A percentile compares a stretch with the other conserved stretches of the same genome.
These are phyloP conservation scores for Borovskyia barvae DNA, from an alignment of 208 protist species.

Conservation along the genomic window DNA sequence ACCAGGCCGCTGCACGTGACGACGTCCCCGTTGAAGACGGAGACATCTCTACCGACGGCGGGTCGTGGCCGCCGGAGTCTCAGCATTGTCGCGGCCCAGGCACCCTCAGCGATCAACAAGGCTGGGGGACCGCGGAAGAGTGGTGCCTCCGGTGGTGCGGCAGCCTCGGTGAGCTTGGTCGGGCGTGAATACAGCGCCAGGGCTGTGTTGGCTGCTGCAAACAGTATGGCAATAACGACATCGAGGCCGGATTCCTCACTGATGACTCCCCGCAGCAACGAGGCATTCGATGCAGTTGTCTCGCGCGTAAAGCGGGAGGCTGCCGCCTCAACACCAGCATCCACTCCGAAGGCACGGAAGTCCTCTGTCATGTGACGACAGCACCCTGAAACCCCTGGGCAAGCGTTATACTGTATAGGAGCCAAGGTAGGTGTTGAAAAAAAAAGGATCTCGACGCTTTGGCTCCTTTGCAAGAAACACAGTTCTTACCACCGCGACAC, in stretches of 20 bases:
- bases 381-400: too few species aligned
- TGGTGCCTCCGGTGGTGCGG: not conserved
- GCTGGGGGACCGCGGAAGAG: not conserved
- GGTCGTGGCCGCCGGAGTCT: conserved; percentile 6
- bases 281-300: conserved; percentile 23
- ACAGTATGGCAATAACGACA: too few species aligned
- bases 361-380: too few species aligned
- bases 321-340: conserved; percentile 1
- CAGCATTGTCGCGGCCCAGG: not conserved
- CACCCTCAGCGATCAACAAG: not conserved
- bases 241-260: too few species aligned
- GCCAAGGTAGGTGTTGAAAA: too few species aligned
- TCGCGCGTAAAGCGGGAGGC: conserved; percentile 26
- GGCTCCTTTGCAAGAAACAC: too few species aligned
- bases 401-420: too few species aligned
- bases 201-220: not conserved
- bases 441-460: too few species aligned
- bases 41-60: not conserved
- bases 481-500: too few species aligned
- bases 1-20: conserved; percentile 38
- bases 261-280: not conserved
- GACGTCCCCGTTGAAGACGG: conserved; percentile 17
- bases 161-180: conserved; percentile 22
- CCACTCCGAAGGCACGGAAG: too few species aligned
- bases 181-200: conserved; percentile 17